Base-by-base conservation (phyloP, 1,139 yeast species). In the Pneumocystis oryctolagi region DNA sequence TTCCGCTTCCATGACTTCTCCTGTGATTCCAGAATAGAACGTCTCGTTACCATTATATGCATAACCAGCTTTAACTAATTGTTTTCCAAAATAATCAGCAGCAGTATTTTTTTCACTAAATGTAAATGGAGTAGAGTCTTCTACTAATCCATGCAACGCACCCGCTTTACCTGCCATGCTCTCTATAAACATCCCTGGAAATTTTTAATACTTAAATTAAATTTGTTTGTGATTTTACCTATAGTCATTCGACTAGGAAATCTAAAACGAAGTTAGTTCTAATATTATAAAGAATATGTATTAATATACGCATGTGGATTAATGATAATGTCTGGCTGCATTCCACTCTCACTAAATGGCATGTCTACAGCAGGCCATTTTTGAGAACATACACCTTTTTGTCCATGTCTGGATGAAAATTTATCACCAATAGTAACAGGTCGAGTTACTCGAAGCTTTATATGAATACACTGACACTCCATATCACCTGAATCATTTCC, bases 201-300 rank as follows among this genome's bases (percentile, higher is more conserved):
- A 25, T 47, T 25, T 25, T 47, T 20, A 47, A 47, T 25, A 47
- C 25, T 25, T 25, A 47, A 25, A 47, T 25, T 25, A 47, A 12
- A n/a, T 25, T 47, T 47, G 20, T 42, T 20, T 42, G 25, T 20
- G 12, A 47, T 47, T 20, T 14, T 47, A 47, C 55, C 55, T 75
- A 92, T 92, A 31, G 99, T 92, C 99, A 92, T 92, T 80, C 98
- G 95, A 63, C 97, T 90, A 69, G 98, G 98, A 90, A 92, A 92
- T 28, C 55, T 47, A 47, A 25, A 47, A 47, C 12, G 14, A 47
- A 25, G 20, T 47, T 25, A 47, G 14, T 9, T 5, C 12, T 20
- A 8, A 14, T 12, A 47, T 47, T 25, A 25, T 47, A 47, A 14
- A 47, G 25, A 3, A 16, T 47, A 12, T 47, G 16, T 12, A 47